Base-by-base conservation (phyloP, 2,329 filamentous ascomycete species). In the Paracoccidioides lutzii region DNA sequence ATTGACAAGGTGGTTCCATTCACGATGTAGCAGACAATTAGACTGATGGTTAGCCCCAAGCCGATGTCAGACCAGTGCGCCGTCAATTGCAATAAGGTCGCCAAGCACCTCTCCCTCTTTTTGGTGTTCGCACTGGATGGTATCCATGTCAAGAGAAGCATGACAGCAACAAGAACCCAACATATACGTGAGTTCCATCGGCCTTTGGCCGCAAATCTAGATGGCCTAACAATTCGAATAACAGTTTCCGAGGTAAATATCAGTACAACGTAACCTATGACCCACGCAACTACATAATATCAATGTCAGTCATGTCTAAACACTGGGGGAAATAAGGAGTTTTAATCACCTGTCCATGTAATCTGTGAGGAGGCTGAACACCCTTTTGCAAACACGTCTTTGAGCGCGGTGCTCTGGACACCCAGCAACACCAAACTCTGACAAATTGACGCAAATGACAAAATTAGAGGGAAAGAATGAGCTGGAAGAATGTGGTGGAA, bases 231-330 rank as follows among this genome's bases (percentile, higher is more conserved):
- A 9, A 52, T 53, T 15, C 52, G 44, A 33, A 42, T 45, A n/a
- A 57, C 58, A 22, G 61, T 60, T 48, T 65, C 61, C 22, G 59
- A 43, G 41, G 62, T 60, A 56, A 66, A 64, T 2, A 60, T 56
- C 35, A 66, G 55, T 22, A 65, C 55, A 14, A 59, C 59, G 53
- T 61, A 60, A 15, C 60, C 61, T 40, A 64, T 59, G 44, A 64
- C 59, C 64, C 64, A 66, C 5, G 61, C 41, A 38, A 60, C 64
- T 66, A 43, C 44, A 44, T 44, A 32, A 43, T 5, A 12, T 32
- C n/a, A 7, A 40, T 37, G 38, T 28, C 35, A 32, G 30, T 38
- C 4, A 8, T 52, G 33, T 40, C 15, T 12, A 14, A 38, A 28
- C 30, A 37, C 4, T n/a, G 32, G 28, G 28, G 5, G 3, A 30